These are phyloP conservation scores for Mikania micrantha DNA, from an alignment of 129 eudicot genomes.

Conservation along the genomic window DNA sequence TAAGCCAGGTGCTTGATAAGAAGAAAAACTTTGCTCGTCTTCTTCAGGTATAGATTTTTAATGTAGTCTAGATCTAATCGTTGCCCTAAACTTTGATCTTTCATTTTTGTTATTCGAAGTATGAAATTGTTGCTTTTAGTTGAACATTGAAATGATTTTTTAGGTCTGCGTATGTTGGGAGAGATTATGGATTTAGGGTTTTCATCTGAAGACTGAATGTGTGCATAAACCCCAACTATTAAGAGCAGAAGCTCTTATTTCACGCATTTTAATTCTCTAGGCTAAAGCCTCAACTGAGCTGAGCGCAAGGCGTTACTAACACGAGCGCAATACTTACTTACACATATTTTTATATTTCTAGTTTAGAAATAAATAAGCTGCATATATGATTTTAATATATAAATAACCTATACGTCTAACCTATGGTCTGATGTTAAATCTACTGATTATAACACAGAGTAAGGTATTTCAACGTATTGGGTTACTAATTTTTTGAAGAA, in stretches of 20 bases:
- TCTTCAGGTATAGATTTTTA: conserved; percentile 34
- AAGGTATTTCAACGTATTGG: too few relatives aligned
- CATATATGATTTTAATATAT: too few relatives aligned
- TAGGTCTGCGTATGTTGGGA: neutral
- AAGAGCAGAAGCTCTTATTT: neutral
- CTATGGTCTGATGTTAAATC: too few relatives aligned
- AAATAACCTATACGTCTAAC: too few relatives aligned
- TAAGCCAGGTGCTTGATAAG: conserved; percentile 63
- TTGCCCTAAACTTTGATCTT: neutral
- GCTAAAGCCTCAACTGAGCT: too few relatives aligned
- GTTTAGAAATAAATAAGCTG: too few relatives aligned
- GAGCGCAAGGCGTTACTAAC: too few relatives aligned
- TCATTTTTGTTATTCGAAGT: neutral
- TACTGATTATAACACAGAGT: too few relatives aligned
- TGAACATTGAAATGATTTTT: neutral
- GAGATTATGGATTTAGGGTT: neutral
- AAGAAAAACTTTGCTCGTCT: conserved; percentile 54
- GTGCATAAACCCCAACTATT: neutral
- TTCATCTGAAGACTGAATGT: neutral
- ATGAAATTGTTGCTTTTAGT: too few relatives aligned
- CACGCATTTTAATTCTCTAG: neutral
- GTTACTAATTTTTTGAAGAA: too few relatives aligned
- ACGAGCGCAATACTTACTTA: too few relatives aligned
- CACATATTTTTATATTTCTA: too few relatives aligned
- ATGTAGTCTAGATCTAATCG: neutral